Percentiles rank a stretch among this genome's conserved stretches.
phyloP scores from a whole-genome alignment of 2,329 filamentous ascomycete species.

The Byssoonygena ceratinophila region DNA sequence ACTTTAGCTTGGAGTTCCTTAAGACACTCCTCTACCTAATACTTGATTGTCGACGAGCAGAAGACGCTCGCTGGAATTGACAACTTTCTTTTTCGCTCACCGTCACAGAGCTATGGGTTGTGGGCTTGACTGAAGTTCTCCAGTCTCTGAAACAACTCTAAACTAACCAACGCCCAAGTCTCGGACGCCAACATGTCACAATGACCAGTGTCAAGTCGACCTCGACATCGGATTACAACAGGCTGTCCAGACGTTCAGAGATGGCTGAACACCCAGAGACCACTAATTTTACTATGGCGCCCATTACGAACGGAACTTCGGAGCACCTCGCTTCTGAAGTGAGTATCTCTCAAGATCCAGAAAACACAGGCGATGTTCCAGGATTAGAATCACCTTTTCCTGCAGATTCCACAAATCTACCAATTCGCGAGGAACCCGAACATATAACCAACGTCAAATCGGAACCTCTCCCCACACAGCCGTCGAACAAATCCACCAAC shows the following conservation, averaged over 20 bases:
- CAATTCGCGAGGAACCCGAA: background rate
- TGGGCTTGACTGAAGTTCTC: background rate
- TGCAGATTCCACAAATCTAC: background rate
- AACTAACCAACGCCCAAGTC: background rate
- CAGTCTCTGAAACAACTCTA: background rate
- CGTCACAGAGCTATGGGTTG: background rate
- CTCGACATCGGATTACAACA: background rate
- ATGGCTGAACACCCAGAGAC: background rate
- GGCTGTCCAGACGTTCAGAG: background rate
- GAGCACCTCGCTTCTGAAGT: background rate
- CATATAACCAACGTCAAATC: background rate
- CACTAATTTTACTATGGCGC: background rate
- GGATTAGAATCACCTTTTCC: background rate
- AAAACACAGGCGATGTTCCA: background rate
- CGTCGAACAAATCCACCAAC: background rate
- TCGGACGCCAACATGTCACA: background rate
- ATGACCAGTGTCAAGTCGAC: background rate
- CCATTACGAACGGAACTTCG: too few relatives aligned
- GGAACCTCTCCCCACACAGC: background rate
- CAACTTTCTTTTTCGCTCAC: background rate
- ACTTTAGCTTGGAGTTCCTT: conserved; percentile 1
- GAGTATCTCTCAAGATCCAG: background rate
- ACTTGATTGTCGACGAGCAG: background rate
- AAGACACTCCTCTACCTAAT: background rate
- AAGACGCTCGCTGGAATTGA: background rate